Conservation (phyloP, 2,329 filamentous ascomycete species). For the Aspergillus awamori region DNA sequence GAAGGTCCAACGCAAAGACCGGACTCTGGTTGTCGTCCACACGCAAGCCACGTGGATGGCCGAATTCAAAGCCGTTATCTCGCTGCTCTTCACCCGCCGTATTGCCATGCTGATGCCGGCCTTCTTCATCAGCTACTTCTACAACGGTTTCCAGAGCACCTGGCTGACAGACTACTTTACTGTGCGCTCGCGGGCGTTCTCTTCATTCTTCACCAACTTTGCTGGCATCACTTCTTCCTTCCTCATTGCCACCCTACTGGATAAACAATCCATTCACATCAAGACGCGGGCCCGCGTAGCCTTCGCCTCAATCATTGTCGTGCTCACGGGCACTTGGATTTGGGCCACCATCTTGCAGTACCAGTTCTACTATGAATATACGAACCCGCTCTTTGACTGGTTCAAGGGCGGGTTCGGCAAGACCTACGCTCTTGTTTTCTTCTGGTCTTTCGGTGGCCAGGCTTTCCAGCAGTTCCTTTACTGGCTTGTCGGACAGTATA, state of each 20-base stretch:
- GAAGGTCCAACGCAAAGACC: constrained; percentile 16
- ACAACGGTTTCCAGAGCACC: constrained; percentile 33
- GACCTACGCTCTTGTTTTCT: constrained; percentile 16
- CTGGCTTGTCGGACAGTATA: constrained; percentile 16
- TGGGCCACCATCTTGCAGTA: constrained; percentile 15
- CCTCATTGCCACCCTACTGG: constrained; percentile 12
- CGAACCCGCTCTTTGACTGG: constrained; percentile 13
- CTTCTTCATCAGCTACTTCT: constrained; percentile 37
- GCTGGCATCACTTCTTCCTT: constrained; percentile 15
- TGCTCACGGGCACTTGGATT: constrained; percentile 15
- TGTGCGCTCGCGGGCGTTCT: constrained; percentile 15
- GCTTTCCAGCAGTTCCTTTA: constrained; percentile 18
- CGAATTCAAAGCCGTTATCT: constrained; percentile 15
- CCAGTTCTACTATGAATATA: constrained; percentile 13
- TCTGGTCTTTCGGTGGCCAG: constrained; percentile 15
- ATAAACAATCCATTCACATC: constrained; percentile 17
- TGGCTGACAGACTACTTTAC: constrained; percentile 21
- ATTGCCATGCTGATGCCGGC: constrained; percentile 24
- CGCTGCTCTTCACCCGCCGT: constrained; percentile 10
- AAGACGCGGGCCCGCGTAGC: constrained; percentile 14
- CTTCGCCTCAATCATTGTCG: constrained; percentile 1
- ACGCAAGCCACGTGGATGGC: constrained; percentile 12
- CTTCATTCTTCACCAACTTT: constrained; percentile 17
- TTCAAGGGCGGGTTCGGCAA: constrained; percentile 18
- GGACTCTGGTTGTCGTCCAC: constrained; percentile 11